Evolutionary conservation across 495 filamentous ascomycete species (phyloP), one percentile per base, ranked within the genome.

Genomic region (Aspergillus sparsus): DNA sequence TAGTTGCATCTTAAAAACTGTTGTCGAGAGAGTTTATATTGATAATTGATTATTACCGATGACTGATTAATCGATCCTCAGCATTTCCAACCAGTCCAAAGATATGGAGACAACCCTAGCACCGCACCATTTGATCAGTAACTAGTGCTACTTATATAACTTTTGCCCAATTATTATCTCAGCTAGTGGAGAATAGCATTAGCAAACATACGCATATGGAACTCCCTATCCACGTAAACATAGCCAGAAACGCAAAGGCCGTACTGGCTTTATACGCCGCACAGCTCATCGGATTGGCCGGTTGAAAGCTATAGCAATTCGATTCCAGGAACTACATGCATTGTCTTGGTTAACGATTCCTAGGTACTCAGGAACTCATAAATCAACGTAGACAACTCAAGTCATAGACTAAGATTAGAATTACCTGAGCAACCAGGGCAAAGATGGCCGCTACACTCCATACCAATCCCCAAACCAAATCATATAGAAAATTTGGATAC

Each of bases 401-500:
- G 9, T 8, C 15, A 46, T 0, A 46, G 13, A 55, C 15, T 2
- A 7, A 8, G 7, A 7, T 13, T 2, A 52, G 34, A 13, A 37
- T 15, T 41, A 60, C 57, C 57, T 61, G 58, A 36, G 55, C 32
- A 16, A 55, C 35, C 1, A 61, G 37, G 31, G 58, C 58, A 55
- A 61, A 61, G 8, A 49, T 18, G 7, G 41, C 50, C 18, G 34
- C 27, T 9, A 61, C 2, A 13, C 12, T 16, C 31, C 27, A 33
- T 13, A 32, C 58, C 11, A 61, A 15, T 0, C 49, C 58, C 51
- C 49, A 53, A 45, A 61, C 42, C 16, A 49, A 13, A 16, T 61
- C 58, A 31, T 36, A 61, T 2, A 55, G 50, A 18, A 61, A 61
- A 36, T 61, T 61, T 9, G 51, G 58, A 16, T 55, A 55, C 15